These are phyloP conservation scores for Ganoderma multipileum DNA, from an alignment of 1,284 basidiomycete species.

Conservation along the genomic window DNA sequence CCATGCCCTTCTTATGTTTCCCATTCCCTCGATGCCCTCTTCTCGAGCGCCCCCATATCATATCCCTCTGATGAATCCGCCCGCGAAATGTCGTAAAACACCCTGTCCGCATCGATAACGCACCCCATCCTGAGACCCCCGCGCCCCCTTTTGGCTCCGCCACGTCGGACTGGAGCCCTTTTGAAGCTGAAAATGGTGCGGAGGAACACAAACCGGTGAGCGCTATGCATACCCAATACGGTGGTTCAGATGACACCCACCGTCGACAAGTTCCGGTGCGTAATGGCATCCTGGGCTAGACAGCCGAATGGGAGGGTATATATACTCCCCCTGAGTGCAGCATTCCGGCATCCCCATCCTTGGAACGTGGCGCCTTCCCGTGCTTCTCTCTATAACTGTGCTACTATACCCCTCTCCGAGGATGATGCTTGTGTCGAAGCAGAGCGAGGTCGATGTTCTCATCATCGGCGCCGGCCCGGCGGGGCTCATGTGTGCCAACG, in stretches of 20 bases:
- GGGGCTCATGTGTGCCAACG: slow-evolving; percentile 69
- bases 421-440: slow-evolving; percentile 3
- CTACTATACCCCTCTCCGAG: background rate
- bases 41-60: slow-evolving; percentile 4
- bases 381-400: background rate
- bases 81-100: background rate
- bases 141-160: background rate
- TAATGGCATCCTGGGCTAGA: slow-evolving; percentile 5
- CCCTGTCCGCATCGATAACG: background rate
- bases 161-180: background rate
- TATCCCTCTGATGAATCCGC: background rate
- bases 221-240: slow-evolving; percentile 24
- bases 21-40: slow-evolving; percentile 25
- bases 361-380: background rate
- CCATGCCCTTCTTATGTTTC: slow-evolving; percentile 18
- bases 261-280: slow-evolving; percentile 27
- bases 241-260: slow-evolving; percentile 29
- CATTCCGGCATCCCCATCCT: background rate
- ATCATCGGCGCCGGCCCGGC: slow-evolving; percentile 65
- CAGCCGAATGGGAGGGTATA: slow-evolving; percentile 21
- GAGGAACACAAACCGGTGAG: slow-evolving; percentile 3
- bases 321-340: slow-evolving; percentile 3
- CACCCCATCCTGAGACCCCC: background rate
- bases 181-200: background rate
- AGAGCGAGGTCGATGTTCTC: slow-evolving; percentile 56